Conservation (phyloP, 2,329 filamentous ascomycete genomes). For the Rugonectria rugulosa region DNA sequence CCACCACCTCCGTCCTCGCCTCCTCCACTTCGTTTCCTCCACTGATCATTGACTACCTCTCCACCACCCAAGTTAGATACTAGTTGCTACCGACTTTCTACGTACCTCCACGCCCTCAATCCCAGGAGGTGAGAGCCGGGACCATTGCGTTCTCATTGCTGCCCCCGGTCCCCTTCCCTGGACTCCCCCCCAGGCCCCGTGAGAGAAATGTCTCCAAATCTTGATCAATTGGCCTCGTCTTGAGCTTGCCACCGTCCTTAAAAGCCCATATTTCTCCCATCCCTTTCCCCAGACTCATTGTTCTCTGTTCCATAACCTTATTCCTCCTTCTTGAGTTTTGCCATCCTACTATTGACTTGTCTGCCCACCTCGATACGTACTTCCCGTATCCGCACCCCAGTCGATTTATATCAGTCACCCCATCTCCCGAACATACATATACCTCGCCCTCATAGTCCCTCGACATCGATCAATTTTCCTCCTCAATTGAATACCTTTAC, state of each 20-base stretch:
- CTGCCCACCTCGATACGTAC: conserved; percentile 7
- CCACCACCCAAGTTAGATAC: conserved; percentile 10
- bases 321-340: conserved; percentile 9
- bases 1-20: conserved; percentile 32
- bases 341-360: conserved; percentile 1
- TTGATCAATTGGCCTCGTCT: conserved; percentile 13
- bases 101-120: conserved; percentile 20
- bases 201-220: conserved; percentile 24
- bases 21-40: conserved; percentile 28
- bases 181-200: conserved; percentile 19
- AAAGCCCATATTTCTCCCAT: conserved; percentile 33
- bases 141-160: conserved; percentile 21
- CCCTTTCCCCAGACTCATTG: conserved; percentile 28
- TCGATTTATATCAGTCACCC: conserved; percentile 17
- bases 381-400: conserved; percentile 12
- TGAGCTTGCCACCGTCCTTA: conserved; percentile 28
- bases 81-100: background rate
- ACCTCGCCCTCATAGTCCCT: conserved; percentile 1
- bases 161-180: conserved; percentile 18
- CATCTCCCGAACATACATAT: conserved; percentile 8
- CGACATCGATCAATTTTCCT: background rate
- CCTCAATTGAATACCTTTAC: conserved; percentile 4
- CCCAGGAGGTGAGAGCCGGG: conserved; percentile 8
- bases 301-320: conserved; percentile 15
- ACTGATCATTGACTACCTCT: conserved; percentile 18